A percentile compares a stretch with the other conserved stretches of the same genome.
Conservation (phyloP, 2,329 filamentous ascomycete species). For the Ascochyta viciae-villosae region DNA sequence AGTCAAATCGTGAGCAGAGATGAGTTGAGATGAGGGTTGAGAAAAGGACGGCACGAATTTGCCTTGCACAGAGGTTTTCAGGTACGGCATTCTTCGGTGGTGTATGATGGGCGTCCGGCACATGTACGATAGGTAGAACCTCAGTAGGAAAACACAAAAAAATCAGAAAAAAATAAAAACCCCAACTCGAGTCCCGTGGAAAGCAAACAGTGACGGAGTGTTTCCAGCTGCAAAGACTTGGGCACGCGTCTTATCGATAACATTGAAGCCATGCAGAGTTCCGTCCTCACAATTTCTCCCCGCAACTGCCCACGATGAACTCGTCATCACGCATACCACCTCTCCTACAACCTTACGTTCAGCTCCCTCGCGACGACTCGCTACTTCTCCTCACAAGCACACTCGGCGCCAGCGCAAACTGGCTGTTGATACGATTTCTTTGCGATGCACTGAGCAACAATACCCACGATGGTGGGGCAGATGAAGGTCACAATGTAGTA, state of each 20-base stretch:
- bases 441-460: slow-evolving; percentile 53
- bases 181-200: no score
- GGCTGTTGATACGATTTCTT: slow-evolving; percentile 62
- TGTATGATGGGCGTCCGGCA: no score
- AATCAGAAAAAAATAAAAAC: slow-evolving; percentile 17
- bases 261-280: background rate
- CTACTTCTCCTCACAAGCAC: slow-evolving; percentile 74
- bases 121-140: slow-evolving; percentile 6
- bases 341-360: slow-evolving; percentile 69
- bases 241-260: slow-evolving; percentile 13
- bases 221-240: background rate
- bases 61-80: background rate
- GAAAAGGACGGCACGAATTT: background rate
- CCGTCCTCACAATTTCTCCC: slow-evolving; percentile 14
- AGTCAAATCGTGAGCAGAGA: background rate
- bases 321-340: slow-evolving; percentile 64
- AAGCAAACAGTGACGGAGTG: background rate
- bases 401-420: slow-evolving; percentile 59
- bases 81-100: background rate
- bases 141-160: slow-evolving; percentile 19
- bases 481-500: slow-evolving; percentile 59
- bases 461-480: slow-evolving; percentile 37
- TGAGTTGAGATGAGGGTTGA: background rate
- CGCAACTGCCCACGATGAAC: slow-evolving; percentile 35
- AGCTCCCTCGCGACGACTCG: slow-evolving; percentile 63